These are phyloP conservation scores for Podospora comata DNA, from an alignment of 495 filamentous ascomycete species.

Conservation along the genomic window DNA sequence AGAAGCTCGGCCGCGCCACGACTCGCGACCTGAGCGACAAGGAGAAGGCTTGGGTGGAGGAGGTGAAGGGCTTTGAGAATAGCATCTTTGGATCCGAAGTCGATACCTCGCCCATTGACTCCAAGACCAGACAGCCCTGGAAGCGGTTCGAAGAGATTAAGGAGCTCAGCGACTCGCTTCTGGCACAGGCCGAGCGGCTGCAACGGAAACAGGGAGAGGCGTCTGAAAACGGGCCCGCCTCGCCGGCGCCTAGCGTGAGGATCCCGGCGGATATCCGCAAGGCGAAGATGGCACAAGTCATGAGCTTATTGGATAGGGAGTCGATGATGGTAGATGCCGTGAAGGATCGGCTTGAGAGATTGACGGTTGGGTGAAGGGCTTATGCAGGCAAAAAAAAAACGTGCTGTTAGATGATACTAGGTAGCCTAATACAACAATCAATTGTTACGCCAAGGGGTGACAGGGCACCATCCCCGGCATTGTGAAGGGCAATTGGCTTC, in stretches of 20 bases:
- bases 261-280: slow-evolving; percentile 67
- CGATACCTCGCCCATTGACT: slow-evolving; percentile 15
- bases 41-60: slow-evolving; percentile 64
- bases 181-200: slow-evolving; percentile 47
- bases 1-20: slow-evolving; percentile 55
- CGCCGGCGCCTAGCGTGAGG: slow-evolving; percentile 37
- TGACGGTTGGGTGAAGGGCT: slow-evolving; percentile 29
- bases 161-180: slow-evolving; percentile 47
- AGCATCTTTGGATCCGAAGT: slow-evolving; percentile 41
- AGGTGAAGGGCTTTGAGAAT: slow-evolving; percentile 53
- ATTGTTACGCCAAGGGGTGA: not conserved
- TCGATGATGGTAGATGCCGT: slow-evolving; percentile 51
- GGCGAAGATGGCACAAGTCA: slow-evolving; percentile 65
- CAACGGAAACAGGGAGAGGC: slow-evolving; percentile 31
- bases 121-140: slow-evolving; percentile 38
- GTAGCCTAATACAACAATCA: not conserved
- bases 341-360: slow-evolving; percentile 33
- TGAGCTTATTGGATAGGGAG: slow-evolving; percentile 69
- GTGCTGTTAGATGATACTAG: slow-evolving; percentile 9
- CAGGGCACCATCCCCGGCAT: not conserved
- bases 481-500: not conserved
- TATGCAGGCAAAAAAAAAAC: not conserved
- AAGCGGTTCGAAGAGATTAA: slow-evolving; percentile 49
- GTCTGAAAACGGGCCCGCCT: slow-evolving; percentile 29
- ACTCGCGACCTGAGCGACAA: slow-evolving; percentile 69